Conservation (phyloP, 2,329 filamentous ascomycete species). For the Aspergillus awamori region DNA sequence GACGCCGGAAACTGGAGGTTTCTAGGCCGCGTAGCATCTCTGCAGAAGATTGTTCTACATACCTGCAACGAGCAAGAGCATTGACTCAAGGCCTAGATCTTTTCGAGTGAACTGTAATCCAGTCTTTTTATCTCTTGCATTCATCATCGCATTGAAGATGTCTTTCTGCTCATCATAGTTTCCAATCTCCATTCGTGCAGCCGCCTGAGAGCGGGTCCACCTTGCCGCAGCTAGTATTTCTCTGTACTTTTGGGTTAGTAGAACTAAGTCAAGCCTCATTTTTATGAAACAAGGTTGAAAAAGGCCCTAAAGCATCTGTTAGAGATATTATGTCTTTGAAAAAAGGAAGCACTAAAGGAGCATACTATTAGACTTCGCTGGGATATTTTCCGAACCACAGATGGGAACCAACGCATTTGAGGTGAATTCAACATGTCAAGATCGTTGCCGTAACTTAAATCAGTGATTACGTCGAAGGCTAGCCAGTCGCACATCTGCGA, state of each 20-base stretch:
- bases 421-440: slow-evolving; percentile 2
- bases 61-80: slow-evolving; percentile 1
- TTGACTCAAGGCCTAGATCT: slow-evolving; percentile 4
- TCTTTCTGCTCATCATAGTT: not conserved
- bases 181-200: not conserved
- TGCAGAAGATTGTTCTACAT: not conserved
- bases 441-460: slow-evolving; percentile 3
- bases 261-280: not conserved
- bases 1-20: too few species aligned
- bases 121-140: not conserved
- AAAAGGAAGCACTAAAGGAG: not conserved
- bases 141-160: slow-evolving; percentile 1
- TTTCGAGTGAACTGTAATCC: not conserved
- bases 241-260: not conserved
- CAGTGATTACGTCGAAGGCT: slow-evolving; percentile 6
- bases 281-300: not conserved
- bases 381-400: not conserved
- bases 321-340: not conserved
- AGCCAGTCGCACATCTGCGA: not conserved
- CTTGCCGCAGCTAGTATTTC: not conserved
- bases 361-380: not conserved
- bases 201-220: not conserved
- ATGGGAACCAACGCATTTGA: not conserved
- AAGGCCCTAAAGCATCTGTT: not conserved
- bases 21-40: too few species aligned